Base-by-base conservation (phyloP, 805 yeast species). In the Scheffersomyces lignosus region DNA sequence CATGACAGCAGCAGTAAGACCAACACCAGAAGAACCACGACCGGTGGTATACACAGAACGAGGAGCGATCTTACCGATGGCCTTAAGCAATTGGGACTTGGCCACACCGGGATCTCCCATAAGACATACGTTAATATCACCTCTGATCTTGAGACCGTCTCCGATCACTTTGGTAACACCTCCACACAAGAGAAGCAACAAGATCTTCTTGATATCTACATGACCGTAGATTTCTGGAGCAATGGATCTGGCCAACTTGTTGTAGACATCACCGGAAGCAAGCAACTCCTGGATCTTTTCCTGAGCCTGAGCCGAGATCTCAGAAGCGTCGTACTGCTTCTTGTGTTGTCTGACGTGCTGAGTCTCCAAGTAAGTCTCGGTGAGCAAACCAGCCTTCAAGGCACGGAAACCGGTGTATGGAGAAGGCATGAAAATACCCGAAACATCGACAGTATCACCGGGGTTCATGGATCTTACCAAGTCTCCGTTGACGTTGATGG, bases 61-160 rank as follows among this genome's bases (percentile, higher is more conserved):
- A 20, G 99, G 99, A 3, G 98, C 93, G 37, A 93, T 85, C 52
- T 90, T 88, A 41, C 88, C 76, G 47, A 93, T 87, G 23, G 95
- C 84, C 60, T 93, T 93, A 46, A 93, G 72, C 55, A 93, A 71
- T 73, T 93, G 99, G 3, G 98, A 93, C 65, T 93, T 93, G 55
- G 99, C 99, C 37, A 93, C 99, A 73, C 99, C 99, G 28, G 99
- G 99, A 58, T 93, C 99, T 52, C 99, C 99, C 97, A 93, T 91
- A 35, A 93, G 73, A 67, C 97, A 84, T 37, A 93, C 78, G 56
- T 93, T 93, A 50, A 93, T 87, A 60, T 93, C 99, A 54, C 99
- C 99, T 71, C 99, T 82, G 54, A 93, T 93, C 55, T 84, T 81
- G 87, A 93, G 81, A 48, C 99, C 99, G 65, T 93, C 99, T 30